Base-by-base conservation (phyloP, 2,329 filamentous ascomycete genomes). In the Chrysosporium keratinophilum region DNA sequence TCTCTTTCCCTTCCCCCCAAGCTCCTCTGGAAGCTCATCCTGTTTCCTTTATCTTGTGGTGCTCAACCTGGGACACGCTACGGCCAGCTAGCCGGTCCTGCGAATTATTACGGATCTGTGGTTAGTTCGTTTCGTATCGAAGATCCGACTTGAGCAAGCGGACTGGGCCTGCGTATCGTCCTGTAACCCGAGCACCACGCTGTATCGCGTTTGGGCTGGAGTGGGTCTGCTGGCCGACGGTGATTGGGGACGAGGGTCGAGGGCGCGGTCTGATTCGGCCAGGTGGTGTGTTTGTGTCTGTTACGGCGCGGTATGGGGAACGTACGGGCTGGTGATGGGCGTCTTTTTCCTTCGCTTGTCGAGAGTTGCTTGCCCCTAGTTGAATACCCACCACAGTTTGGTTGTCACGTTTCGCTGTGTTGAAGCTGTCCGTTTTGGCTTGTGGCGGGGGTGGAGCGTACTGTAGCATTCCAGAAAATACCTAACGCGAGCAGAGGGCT, bases 391-490 rank as follows among this genome's bases (percentile, higher is more conserved):
- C 46, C 4, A 40, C 10, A 37, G 45, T 37, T 28, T 28, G 23
- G 23, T 7, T 20, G 45, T 47, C 45, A 47, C 17, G 45, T 47
- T 47, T 47, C 45, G 45, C 37, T 47, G 45, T n/a, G 34, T 41
- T 41, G 47, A 50, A 41, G 37, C 35, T 50, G 47, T 19, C 47
- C 20, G 17, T 50, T 50, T 20, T 33, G 40, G n/a, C 48, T 37
- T 53, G 50, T 53, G 50, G 50, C 50, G 50, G 50, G 50, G 50
- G 50, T 52, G 50, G 49, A 28, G 23, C 23, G 23, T 28, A 53
- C 50, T 20, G 50, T 53, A 53, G 50, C 50, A 53, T 53, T 51
- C 49, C 49, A 51, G 50, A 53, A 46, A 53, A 52, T 52, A 46
- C 50, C 41, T 52, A 28, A n/a, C 47, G n/a, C 9, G 17, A 12